Base-by-base conservation (phyloP, 2,329 filamentous ascomycete genomes). In the Aspergillus quadrilineatus region DNA sequence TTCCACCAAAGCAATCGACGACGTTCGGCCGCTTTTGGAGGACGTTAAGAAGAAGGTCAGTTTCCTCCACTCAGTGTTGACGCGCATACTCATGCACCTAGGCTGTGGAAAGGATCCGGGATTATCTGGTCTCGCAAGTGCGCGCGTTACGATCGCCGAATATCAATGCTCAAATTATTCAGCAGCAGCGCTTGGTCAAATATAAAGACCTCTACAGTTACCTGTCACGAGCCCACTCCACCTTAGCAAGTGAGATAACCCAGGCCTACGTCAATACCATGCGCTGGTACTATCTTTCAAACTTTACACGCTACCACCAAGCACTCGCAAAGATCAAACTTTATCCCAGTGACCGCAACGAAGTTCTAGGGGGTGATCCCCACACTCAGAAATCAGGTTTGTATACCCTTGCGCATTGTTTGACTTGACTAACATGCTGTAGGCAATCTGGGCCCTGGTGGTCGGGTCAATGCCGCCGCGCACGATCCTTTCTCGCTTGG, bases 201-300 rank as follows among this genome's bases (percentile, higher is more conserved):
- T 96, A 92, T 77, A 96, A 90, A 71, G 92, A 96, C 34, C 78
- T 97, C 0, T 99, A 88, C 73, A 82, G 85, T 5, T 99, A 97
- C 69, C 80, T 99, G 32, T 86, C 90, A 58, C 87, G 85, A 64
- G 89, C 93, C 63, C 92, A 97, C 66, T 79, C 89, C 1, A 81
- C 85, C n/a, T 84, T 99, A 5, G 91, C 90, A 7, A 88, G 92
- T 52, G 90, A 99, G 73, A 96, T 99, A 62, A 87, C 87, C 7
- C 89, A 91, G 70, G 94, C 95, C 3, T 99, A 99, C 68, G 88
- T 95, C 77, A 96, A 97, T 72, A 99, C 95, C 0, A 99, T 99
- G 91, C 86, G 92, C 52, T 99, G 94, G 94, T 99, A 99, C 69
- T 97, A 97, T 70, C 77, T 89, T 52, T 94, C 89, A 63, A 90